Conservation (phyloP, 2,329 filamentous ascomycete genomes). For the Trichothecium roseum region DNA sequence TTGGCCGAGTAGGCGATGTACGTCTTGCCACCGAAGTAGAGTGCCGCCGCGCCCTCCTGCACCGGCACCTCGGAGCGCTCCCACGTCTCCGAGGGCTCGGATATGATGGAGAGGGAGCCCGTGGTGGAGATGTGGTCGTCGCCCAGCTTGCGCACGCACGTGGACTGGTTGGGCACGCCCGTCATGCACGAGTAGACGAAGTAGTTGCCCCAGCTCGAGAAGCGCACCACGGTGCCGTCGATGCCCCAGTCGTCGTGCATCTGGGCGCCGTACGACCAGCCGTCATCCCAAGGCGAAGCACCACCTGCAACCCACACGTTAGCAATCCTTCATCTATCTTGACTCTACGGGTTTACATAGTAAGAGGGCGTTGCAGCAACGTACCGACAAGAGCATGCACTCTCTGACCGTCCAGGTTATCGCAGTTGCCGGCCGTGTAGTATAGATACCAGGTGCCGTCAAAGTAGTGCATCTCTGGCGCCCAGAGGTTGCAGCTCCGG, state of each 20-base stretch:
- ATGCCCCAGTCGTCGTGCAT: conserved; percentile 40
- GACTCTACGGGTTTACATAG: too few relatives aligned
- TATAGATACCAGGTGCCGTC: conserved; percentile 43
- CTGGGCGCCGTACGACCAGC: conserved; percentile 35
- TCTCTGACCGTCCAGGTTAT: conserved; percentile 37
- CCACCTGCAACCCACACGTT: conserved; percentile 26
- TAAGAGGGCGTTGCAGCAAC: too few relatives aligned
- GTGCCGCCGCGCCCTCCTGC: conserved; percentile 42
- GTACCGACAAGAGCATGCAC: conserved; percentile 40
- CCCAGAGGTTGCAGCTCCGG: conserved; percentile 47
- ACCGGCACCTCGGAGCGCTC: conserved; percentile 38
- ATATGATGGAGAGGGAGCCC: conserved; percentile 36
- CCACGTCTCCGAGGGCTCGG: conserved; percentile 38
- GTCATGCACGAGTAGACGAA: conserved; percentile 44
- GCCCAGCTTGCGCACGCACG: conserved; percentile 27
- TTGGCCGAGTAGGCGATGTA: conserved; percentile 44
- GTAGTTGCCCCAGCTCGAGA: conserved; percentile 35
- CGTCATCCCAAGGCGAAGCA: conserved; percentile 35
- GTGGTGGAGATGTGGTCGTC: conserved; percentile 28
- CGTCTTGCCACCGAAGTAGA: conserved; percentile 42
- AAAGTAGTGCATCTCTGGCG: conserved; percentile 43
- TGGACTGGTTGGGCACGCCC: conserved; percentile 23
- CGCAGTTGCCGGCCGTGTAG: conserved; percentile 38
- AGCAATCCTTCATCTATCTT: conserved; percentile 1
- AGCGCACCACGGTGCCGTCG: conserved; percentile 41